Evolutionary conservation across 139 green algal genomes (phyloP).

Genomic region (Chlorella sp.): DNA sequence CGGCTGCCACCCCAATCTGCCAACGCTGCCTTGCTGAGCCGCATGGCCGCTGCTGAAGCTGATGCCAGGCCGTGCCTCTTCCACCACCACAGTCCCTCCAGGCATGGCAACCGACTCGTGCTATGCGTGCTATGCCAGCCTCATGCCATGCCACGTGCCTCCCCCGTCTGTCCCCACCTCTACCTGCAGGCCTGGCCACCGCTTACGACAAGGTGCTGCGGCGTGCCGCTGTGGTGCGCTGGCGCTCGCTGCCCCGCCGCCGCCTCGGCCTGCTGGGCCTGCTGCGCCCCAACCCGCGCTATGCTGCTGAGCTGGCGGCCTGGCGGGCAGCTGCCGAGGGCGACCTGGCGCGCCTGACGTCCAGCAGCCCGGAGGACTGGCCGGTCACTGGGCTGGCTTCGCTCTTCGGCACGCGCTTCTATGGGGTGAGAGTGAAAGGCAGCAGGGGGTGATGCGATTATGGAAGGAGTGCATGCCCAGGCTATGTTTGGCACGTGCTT

Average conservation of each 20-base stretch:
- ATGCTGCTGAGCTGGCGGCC: not conserved
- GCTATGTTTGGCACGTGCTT: too few relatives aligned
- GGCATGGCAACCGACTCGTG: not conserved
- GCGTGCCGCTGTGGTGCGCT: not conserved
- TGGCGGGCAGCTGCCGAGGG: not conserved
- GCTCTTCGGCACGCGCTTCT: not conserved
- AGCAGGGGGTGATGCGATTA: too few relatives aligned
- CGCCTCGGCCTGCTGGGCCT: not conserved
- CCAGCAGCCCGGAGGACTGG: not conserved
- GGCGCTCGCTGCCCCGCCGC: not conserved
- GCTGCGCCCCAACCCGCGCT: not conserved
- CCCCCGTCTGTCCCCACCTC: not conserved
- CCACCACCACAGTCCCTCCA: not conserved
- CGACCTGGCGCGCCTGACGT: not conserved
- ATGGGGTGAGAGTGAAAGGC: not conserved
- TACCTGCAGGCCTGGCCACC: not conserved
- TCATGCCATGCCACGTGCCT: too few relatives aligned
- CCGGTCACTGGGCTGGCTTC: not conserved
- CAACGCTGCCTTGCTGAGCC: too few relatives aligned
- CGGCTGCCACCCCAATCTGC: not conserved
- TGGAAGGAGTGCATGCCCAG: too few relatives aligned
- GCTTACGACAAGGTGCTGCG: not conserved
- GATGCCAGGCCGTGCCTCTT: too few relatives aligned
- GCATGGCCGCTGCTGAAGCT: too few relatives aligned
- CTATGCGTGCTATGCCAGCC: too few relatives aligned